Evolutionary conservation across 1,284 basidiomycete species (phyloP).

Genomic region (Vanrija sp.): DNA sequence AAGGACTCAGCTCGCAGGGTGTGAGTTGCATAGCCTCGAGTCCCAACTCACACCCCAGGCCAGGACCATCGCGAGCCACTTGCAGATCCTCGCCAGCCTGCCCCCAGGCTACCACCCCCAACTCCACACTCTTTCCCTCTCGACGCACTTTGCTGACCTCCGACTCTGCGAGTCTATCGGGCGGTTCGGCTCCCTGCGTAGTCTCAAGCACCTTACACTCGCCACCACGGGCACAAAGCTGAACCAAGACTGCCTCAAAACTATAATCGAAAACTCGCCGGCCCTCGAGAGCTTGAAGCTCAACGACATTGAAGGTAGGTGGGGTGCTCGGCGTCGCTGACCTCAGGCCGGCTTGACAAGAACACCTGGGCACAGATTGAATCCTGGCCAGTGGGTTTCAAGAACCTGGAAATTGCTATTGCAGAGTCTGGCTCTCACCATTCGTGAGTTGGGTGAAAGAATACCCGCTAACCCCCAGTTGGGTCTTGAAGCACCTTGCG

Average conservation of each 20-base stretch:
- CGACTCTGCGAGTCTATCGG: slow-evolving; percentile 19
- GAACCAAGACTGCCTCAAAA: slow-evolving; percentile 23
- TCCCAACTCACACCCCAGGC: slow-evolving; percentile 12
- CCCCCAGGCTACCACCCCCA: not conserved
- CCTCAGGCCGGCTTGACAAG: slow-evolving; percentile 29
- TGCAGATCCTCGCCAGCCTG: slow-evolving; percentile 14
- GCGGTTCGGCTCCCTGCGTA: slow-evolving; percentile 18
- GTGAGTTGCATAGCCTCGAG: slow-evolving; percentile 13
- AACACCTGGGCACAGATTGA: slow-evolving; percentile 28
- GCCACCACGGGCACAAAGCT: slow-evolving; percentile 27
- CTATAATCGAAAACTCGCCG: slow-evolving; percentile 19
- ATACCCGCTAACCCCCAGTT: slow-evolving; percentile 9
- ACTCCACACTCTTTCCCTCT: slow-evolving; percentile 18
- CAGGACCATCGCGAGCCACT: slow-evolving; percentile 19
- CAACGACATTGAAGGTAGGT: slow-evolving; percentile 26
- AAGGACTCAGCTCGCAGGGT: slow-evolving; percentile 11
- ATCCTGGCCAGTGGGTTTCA: slow-evolving; percentile 20
- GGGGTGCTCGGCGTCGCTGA: not conserved
- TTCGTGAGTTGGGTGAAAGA: slow-evolving; percentile 14
- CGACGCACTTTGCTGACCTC: slow-evolving; percentile 29
- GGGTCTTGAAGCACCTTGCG: slow-evolving; percentile 29
- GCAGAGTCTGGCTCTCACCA: slow-evolving; percentile 22
- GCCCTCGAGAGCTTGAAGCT: slow-evolving; percentile 20
- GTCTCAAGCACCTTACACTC: slow-evolving; percentile 23
- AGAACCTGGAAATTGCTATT: slow-evolving; percentile 21